Evolutionary conservation across 139 green algal species (phyloP).

Genomic region (Volvox africanus): DNA sequence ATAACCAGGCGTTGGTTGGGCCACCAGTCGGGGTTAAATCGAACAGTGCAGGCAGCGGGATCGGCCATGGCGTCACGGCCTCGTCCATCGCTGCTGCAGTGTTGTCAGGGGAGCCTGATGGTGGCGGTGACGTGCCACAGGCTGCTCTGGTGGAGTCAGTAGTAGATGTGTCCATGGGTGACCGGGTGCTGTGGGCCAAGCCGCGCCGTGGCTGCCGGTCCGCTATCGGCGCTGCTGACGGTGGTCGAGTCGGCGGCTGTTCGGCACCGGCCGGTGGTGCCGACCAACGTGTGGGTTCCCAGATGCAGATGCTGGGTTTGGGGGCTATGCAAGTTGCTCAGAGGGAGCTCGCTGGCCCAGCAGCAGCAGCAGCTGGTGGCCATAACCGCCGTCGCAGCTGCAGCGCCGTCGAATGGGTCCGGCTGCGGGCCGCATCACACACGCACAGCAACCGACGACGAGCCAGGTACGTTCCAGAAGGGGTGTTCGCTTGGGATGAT

Average conservation of each 20-base stretch:
- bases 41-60: too few relatives aligned
- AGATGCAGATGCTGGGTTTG: not conserved
- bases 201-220: not conserved
- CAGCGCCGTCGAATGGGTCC: not conserved
- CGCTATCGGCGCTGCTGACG: not conserved
- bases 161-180: not conserved
- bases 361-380: not conserved
- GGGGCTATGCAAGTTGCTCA: not conserved
- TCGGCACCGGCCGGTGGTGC: not conserved
- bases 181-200: conserved; percentile 6
- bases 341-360: not conserved
- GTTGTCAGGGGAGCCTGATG: not conserved
- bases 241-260: too few relatives aligned
- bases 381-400: not conserved
- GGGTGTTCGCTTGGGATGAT: too few relatives aligned
- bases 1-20: not conserved
- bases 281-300: too few relatives aligned
- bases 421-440: not conserved
- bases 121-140: not conserved
- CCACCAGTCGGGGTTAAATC: too few relatives aligned
- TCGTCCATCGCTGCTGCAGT: not conserved
- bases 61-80: not conserved
- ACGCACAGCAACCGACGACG: not conserved
- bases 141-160: not conserved
- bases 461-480: not conserved